These are phyloP conservation scores for Dalbergia cochinchinensis DNA, from an alignment of 306 rosid species.

Conservation along the genomic window DNA sequence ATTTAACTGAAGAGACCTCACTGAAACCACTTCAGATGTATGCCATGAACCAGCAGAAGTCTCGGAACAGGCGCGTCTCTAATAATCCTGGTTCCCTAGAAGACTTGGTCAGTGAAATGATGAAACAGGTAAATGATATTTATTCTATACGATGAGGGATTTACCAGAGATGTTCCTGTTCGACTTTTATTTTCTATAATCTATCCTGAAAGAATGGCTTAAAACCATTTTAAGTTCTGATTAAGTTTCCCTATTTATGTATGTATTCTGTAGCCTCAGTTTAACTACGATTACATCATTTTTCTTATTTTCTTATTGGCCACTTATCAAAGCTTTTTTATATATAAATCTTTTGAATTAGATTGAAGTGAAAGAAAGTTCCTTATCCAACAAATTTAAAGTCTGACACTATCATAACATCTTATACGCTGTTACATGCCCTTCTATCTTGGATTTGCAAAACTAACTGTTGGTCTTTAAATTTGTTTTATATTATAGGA, in stretches of 20 bases:
- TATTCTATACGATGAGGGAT: slow-evolving; percentile 4
- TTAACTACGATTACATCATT: too few relatives aligned
- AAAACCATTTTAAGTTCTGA: slow-evolving; percentile 1
- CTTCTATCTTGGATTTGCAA: background rate
- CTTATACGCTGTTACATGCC: background rate
- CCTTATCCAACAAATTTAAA: background rate
- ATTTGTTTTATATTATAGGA: background rate
- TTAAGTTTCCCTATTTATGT: too few relatives aligned
- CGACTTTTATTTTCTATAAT: slow-evolving; percentile 41
- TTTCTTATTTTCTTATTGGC: too few relatives aligned
- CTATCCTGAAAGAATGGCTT: slow-evolving; percentile 26
- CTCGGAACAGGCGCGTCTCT: slow-evolving; percentile 49
- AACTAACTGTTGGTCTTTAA: background rate
- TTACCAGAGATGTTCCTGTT: slow-evolving; percentile 1
- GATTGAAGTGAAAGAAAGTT: background rate
- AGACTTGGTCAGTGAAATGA: slow-evolving; percentile 66
- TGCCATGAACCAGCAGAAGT: slow-evolving; percentile 59
- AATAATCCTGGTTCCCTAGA: slow-evolving; percentile 71
- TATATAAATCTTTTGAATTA: background rate
- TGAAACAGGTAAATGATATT: slow-evolving; percentile 73
- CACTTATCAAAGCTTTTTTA: background rate
- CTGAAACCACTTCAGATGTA: slow-evolving; percentile 54
- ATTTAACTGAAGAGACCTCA: slow-evolving; percentile 50
- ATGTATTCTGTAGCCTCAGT: too few relatives aligned
- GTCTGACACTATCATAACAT: background rate